Evolutionary conservation across 2,329 filamentous ascomycete genomes (phyloP), one percentile per base, ranked within the genome.

Genomic region (Whalleya microplaca): DNA sequence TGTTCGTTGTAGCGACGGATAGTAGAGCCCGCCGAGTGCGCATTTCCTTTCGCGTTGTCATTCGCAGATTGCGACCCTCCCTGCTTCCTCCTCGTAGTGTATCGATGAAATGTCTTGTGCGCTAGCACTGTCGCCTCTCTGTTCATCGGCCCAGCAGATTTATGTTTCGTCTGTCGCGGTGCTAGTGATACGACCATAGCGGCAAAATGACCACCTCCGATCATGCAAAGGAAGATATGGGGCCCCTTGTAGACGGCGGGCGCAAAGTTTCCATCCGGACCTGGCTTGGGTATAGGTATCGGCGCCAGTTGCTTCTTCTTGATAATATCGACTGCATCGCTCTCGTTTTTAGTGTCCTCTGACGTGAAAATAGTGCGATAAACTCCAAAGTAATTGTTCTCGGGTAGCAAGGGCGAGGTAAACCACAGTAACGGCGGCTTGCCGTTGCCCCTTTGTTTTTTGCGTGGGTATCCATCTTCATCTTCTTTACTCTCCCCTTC

Each of bases 171-270:
- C 51, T 89, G 79, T 60, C 92, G 90, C 0, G 95, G 93, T 0
- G 91, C 86, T 3, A 98, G 81, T 0, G 92, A 92, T 10, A 99
- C 90, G 10, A 98, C 81, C 93, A 98, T 98, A 48, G 91, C 95
- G 0, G 95, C 95, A 70, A 99, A 99, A 72, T 99, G 95, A 0
- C 95, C 95, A 57, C 95, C 95, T 21, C 95, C 95, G 48, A 99
- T 96, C 95, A 99, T 99, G 75, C 93, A 98, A 46, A 99, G 83
- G 71, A 99, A 98, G 48, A 96, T 86, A 71, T 98, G 93, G 2
- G 92, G 91, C 7, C 88, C 87, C 21, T 86, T 84, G 69, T 88
- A 85, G 2, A 79, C 78, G 9, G 82, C 75, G 1, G 80, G 76
- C 2, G 82, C 79, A 4, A 85, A 73, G 16, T 79, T 77, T 2